phyloP scores from a whole-genome alignment of 768 basidiomycete species.

The Hydnomerulius pinastri region DNA sequence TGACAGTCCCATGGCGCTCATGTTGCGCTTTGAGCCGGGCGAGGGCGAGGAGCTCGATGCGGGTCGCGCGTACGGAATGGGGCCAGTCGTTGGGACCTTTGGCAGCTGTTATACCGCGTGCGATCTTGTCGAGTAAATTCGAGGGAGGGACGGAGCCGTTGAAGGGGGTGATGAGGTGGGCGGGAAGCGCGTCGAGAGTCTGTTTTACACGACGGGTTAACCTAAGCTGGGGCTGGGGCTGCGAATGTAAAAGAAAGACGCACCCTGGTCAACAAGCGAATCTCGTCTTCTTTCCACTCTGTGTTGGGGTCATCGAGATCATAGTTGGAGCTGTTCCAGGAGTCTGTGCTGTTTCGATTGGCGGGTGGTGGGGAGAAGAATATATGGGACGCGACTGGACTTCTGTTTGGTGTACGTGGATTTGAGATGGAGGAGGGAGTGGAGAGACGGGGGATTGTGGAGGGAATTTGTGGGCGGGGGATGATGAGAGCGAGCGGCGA shows the following conservation, averaged over 20 bases:
- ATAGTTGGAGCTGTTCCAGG: slow-evolving; percentile 81
- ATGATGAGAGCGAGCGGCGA: slow-evolving; percentile 62
- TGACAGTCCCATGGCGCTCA: slow-evolving; percentile 40
- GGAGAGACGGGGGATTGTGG: slow-evolving; percentile 53
- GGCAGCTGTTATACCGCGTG: slow-evolving; percentile 71
- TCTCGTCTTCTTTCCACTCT: slow-evolving; percentile 77
- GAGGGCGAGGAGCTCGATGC: slow-evolving; percentile 78
- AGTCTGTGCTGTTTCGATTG: slow-evolving; percentile 70
- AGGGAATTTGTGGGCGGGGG: slow-evolving; percentile 52
- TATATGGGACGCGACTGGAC: slow-evolving; percentile 54
- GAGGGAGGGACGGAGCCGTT: slow-evolving; percentile 81
- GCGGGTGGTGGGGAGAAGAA: slow-evolving; percentile 46
- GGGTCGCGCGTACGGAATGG: slow-evolving; percentile 79
- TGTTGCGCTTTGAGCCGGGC: slow-evolving; percentile 68
- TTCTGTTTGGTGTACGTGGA: slow-evolving; percentile 62
- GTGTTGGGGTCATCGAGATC: slow-evolving; percentile 61
- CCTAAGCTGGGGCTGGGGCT: too few relatives aligned
- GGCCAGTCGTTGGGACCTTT: slow-evolving; percentile 83
- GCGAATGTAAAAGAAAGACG: slow-evolving; percentile 21
- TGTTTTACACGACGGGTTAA: slow-evolving; percentile 25
- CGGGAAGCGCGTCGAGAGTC: slow-evolving; percentile 83
- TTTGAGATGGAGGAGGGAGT: slow-evolving; percentile 42
- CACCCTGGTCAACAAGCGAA: slow-evolving; percentile 67
- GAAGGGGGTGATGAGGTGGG: slow-evolving; percentile 86
- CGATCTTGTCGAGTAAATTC: slow-evolving; percentile 85